These are phyloP conservation scores for Xylariomycetidae sp. DNA, from an alignment of 2,329 filamentous ascomycete species.

Conservation along the genomic window DNA sequence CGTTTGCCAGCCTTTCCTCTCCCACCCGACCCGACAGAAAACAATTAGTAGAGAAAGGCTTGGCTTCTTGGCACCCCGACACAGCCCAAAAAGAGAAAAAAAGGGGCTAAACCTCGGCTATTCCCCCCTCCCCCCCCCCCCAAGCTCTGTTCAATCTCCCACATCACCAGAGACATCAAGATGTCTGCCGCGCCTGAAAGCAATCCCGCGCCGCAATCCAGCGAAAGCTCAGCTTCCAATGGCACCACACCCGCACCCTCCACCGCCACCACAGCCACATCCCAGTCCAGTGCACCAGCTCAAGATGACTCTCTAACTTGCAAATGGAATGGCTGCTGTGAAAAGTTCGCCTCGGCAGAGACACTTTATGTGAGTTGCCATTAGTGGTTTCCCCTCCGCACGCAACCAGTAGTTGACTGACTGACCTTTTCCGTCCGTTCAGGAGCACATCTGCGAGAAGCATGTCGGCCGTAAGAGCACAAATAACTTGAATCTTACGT, in stretches of 20 bases:
- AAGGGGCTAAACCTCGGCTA: no score
- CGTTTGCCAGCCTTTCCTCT: no score
- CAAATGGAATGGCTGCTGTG: constrained; percentile 55
- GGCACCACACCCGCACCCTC: constrained; percentile 49
- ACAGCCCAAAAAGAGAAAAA: no score
- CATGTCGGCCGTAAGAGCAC: constrained; percentile 99
- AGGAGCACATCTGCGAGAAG: constrained; percentile 98
- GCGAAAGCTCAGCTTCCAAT: constrained; percentile 43
- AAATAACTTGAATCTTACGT: constrained; percentile 96
- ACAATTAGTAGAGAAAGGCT: no score
- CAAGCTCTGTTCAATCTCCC: no score
- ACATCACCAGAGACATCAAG: no score
- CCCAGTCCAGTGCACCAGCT: constrained; percentile 33
- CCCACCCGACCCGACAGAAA: no score
- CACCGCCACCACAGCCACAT: constrained; percentile 41
- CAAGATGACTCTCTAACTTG: constrained; percentile 54
- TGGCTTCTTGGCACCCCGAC: no score
- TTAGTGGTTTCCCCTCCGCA: no score
- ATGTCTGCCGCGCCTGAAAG: constrained; percentile 25
- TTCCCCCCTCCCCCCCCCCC: no score
- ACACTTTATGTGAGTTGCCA: constrained; percentile 51
- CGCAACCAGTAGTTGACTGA: background rate
- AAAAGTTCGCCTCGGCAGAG: constrained; percentile 55
- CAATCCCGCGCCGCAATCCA: constrained; percentile 21
- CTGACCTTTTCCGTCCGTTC: background rate